Evolutionary conservation across 352 stramenopile genomes (phyloP).

Genomic region (Halophytophthora batemanensis): DNA sequence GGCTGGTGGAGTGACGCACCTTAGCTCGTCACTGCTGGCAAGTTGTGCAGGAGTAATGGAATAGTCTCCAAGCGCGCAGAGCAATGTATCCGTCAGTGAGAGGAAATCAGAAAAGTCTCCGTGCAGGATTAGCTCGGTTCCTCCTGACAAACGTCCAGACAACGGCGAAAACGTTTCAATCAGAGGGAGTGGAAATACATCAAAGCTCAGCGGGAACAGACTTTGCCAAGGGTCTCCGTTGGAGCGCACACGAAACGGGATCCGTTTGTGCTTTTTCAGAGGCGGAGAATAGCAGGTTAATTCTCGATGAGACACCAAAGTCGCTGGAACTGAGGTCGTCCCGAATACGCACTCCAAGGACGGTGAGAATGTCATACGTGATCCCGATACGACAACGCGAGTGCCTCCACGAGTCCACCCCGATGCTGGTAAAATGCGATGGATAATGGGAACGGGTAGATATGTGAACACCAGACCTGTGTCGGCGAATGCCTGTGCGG

Average conservation of each 20-base stretch:
- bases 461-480: slow-evolving; percentile 14
- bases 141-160: slow-evolving; percentile 22
- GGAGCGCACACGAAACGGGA: slow-evolving; percentile 16
- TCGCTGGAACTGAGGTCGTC: slow-evolving; percentile 15
- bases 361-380: slow-evolving; percentile 16
- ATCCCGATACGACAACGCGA: slow-evolving; percentile 25
- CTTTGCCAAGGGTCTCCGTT: slow-evolving; percentile 12
- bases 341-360: slow-evolving; percentile 37
- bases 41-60: slow-evolving; percentile 8
- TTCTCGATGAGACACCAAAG: slow-evolving; percentile 21
- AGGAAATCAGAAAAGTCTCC: slow-evolving; percentile 25
- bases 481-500: not conserved
- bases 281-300: slow-evolving; percentile 28
- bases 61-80: slow-evolving; percentile 31
- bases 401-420: slow-evolving; percentile 39
- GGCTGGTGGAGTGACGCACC: slow-evolving; percentile 25
- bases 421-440: slow-evolving; percentile 19
- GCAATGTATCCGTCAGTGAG: slow-evolving; percentile 7
- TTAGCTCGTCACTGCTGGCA: slow-evolving; percentile 5
- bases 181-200: slow-evolving; percentile 13
- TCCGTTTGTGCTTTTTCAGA: slow-evolving; percentile 5
- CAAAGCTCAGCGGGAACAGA: slow-evolving; percentile 17
- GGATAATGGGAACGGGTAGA: slow-evolving; percentile 11
- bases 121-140: slow-evolving; percentile 23
- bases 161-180: slow-evolving; percentile 19